These are phyloP conservation scores for Letharia columbiana DNA, from an alignment of 495 filamentous ascomycete species.

Conservation along the genomic window DNA sequence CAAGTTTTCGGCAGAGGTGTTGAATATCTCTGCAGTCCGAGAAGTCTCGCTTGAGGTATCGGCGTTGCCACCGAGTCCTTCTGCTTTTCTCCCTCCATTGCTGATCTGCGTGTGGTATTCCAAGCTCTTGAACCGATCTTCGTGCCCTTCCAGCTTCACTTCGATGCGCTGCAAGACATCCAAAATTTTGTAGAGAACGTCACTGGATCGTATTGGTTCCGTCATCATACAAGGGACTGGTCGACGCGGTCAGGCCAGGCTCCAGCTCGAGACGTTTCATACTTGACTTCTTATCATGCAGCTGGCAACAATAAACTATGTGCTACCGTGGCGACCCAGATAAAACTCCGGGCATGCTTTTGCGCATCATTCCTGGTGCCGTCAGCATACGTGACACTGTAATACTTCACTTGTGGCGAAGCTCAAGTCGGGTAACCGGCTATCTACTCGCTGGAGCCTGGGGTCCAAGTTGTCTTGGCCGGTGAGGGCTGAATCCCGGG, in stretches of 20 bases:
- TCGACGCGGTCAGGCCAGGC: not conserved
- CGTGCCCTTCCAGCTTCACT: slow-evolving; percentile 20
- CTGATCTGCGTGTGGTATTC: slow-evolving; percentile 11
- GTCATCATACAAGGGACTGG: slow-evolving; percentile 1
- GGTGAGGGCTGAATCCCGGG: too few relatives aligned
- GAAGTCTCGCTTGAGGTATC: slow-evolving; percentile 4
- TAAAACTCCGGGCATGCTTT: not conserved
- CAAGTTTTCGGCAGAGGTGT: not conserved
- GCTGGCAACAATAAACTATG: not conserved
- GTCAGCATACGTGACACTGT: not conserved
- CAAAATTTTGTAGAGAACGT: slow-evolving; percentile 19
- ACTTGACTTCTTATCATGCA: not conserved
- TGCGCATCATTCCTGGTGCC: not conserved
- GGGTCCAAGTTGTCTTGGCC: too few relatives aligned
- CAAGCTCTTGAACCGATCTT: slow-evolving; percentile 18
- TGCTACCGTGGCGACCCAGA: not conserved
- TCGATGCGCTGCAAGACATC: slow-evolving; percentile 24
- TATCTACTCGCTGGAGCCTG: too few relatives aligned
- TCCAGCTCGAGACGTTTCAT: not conserved
- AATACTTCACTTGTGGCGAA: not conserved
- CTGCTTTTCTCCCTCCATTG: not conserved
- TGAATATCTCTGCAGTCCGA: not conserved
- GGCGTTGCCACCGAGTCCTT: not conserved
- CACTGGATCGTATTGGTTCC: not conserved
- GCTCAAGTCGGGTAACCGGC: not conserved